These are phyloP conservation scores for Aristolochia californica DNA, from an alignment of 164 flowering plant species.

Conservation along the genomic window DNA sequence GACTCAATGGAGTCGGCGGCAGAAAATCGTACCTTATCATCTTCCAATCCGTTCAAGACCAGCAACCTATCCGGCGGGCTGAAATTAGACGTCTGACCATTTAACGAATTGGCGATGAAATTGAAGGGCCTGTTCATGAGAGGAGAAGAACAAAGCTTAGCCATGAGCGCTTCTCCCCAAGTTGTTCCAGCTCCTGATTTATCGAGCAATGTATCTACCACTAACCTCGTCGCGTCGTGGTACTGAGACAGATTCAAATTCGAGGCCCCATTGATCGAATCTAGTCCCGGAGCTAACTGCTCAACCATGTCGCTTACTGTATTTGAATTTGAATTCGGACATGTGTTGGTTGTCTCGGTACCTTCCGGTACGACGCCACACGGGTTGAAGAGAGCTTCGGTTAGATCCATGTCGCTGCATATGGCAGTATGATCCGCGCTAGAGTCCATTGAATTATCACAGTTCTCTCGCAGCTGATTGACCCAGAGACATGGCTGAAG, in stretches of 20 bases:
- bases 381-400: conserved; percentile 14
- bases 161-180: conserved; percentile 10
- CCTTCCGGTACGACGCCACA: not conserved
- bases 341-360: not conserved
- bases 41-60: conserved; percentile 7
- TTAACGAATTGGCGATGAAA: conserved; percentile 4
- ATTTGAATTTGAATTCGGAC: conserved; percentile 3
- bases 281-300: conserved; percentile 8
- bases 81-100: conserved; percentile 12
- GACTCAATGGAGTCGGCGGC: conserved; percentile 38
- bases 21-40: conserved; percentile 6
- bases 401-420: conserved; percentile 1
- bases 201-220: conserved; percentile 11
- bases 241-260: not conserved
- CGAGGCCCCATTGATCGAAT: conserved; percentile 1
- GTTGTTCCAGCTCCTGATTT: conserved; percentile 8
- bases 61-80: conserved; percentile 4
- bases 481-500: conserved; percentile 21
- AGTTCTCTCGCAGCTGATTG: conserved; percentile 17
- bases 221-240: conserved; percentile 5
- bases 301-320: conserved; percentile 11
- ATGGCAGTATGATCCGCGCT: too few species aligned
- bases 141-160: not conserved
- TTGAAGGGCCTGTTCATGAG: too few species aligned
- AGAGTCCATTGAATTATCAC: conserved; percentile 15